Percentiles rank a stretch among this genome's conserved stretches.
phyloP scores from a whole-genome alignment of 495 filamentous ascomycete genomes.

The Penicillium roqueforti region DNA sequence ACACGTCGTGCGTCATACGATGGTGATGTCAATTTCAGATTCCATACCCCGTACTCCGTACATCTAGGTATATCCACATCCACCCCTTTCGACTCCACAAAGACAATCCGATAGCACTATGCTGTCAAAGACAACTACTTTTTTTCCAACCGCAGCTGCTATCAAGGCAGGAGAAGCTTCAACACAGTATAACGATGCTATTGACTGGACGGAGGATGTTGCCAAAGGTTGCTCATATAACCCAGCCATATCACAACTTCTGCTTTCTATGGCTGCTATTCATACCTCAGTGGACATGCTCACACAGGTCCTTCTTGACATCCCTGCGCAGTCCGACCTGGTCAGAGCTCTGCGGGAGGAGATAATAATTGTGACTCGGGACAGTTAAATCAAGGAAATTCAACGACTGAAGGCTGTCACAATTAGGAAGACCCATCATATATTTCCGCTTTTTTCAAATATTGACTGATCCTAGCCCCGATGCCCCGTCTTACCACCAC shows the following conservation, averaged over 20 bases:
- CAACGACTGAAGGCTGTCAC: constrained; percentile 25
- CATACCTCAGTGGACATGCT: constrained; percentile 28
- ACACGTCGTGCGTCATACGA: no score
- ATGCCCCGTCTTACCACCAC: constrained; percentile 35
- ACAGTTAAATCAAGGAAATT: constrained; percentile 30
- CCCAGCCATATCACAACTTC: constrained; percentile 16
- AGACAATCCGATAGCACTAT: no score
- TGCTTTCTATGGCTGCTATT: constrained; percentile 27
- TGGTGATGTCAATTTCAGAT: no score
- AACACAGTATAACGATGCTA: constrained; percentile 11
- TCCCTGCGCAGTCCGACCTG: constrained; percentile 17
- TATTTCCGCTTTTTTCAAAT: no score
- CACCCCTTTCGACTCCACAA: no score
- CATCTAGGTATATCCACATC: no score
- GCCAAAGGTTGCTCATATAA: constrained; percentile 18
- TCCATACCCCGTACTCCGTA: no score
- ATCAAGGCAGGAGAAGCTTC: background rate
- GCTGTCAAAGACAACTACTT: no score
- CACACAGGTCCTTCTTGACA: constrained; percentile 24
- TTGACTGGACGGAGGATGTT: constrained; percentile 26
- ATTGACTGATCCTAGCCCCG: constrained; percentile 14
- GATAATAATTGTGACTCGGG: constrained; percentile 17
- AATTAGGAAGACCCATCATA: constrained; percentile 15
- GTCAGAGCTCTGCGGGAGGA: constrained; percentile 20
- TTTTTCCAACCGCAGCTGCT: no score